Base-by-base conservation (phyloP, 768 basidiomycete species). In the Porphyrellus cyaneotinctus region DNA sequence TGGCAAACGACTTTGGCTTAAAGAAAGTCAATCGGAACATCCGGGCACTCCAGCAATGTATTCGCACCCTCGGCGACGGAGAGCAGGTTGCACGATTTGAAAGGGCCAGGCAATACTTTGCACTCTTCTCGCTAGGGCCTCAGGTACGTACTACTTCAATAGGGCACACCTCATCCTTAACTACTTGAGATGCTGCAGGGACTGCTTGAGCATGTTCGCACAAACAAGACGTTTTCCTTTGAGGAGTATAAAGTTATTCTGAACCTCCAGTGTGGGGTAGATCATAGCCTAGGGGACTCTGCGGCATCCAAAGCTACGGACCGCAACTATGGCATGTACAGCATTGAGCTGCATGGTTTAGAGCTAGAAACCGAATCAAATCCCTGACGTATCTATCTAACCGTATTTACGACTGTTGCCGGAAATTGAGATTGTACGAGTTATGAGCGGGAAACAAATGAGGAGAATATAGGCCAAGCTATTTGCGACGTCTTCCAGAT, bases 161-260 rank as follows among this genome's bases (percentile, higher is more conserved):
- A 7, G 9, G 41, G 18, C 2, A 24, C 18, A 44, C 43, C 5
- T 51, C 26, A 52, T 33, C 23, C 17, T n/a, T 55, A 51, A 55
- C 48, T 4, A 33, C 20, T 23, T 35, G 33, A 35, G 41, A 14
- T 24, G n/a, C 28, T 47, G 9, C 52, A 95, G 93, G 81, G 80
- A 47, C 83, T 97, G 79, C 75, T 97, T 44, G 84, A 88, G 26
- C 71, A 77, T 12, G 82, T 92, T 49, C 82, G 85, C 24, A 58
- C 74, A 43, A 75, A 78, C 57, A 82, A 80, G 56, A 70, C 70
- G 35, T 97, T 91, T 73, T 81, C 78, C 5, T 95, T 97, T 59
- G 94, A 95, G 58, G 91, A 97, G 64, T 97, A 95, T 70, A 89
- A 93, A 67, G 80, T 82, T 9, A 93, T 98, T 78, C 78, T 97